Conservation (phyloP, 2,329 filamentous ascomycete species). For the Xylaria sp. region DNA sequence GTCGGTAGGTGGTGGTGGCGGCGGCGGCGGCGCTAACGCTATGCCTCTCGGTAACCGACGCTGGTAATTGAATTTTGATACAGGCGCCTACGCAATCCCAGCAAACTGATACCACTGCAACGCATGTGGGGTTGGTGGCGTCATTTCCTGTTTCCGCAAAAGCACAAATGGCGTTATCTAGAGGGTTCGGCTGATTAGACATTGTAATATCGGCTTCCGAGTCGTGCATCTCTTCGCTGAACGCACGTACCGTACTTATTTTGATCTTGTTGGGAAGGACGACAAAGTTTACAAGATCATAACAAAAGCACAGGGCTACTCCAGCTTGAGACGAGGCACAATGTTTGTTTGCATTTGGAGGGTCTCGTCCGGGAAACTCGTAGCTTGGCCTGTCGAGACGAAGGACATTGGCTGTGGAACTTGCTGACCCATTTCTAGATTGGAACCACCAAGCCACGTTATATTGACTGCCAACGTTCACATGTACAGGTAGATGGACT, state of each 20-base stretch:
- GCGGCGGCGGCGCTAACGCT: slow-evolving; percentile 51
- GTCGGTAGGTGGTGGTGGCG: slow-evolving; percentile 46
- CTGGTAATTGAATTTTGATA: slow-evolving; percentile 36
- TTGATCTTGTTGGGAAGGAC: slow-evolving; percentile 26
- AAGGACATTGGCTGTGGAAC: slow-evolving; percentile 31
- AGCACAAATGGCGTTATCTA: slow-evolving; percentile 45
- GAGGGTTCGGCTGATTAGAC: slow-evolving; percentile 43
- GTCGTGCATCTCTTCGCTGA: slow-evolving; percentile 34
- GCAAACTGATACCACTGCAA: slow-evolving; percentile 20
- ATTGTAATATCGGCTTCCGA: slow-evolving; percentile 36
- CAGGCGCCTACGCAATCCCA: slow-evolving; percentile 10
- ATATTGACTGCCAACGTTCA: slow-evolving; percentile 27
- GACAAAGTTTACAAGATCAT: slow-evolving; percentile 8
- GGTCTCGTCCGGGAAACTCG: slow-evolving; percentile 20
- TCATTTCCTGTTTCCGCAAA: slow-evolving; percentile 35
- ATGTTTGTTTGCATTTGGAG: slow-evolving; percentile 9
- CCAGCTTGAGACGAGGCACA: slow-evolving; percentile 16
- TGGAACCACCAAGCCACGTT: slow-evolving; percentile 32
- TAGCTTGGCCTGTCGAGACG: slow-evolving; percentile 18
- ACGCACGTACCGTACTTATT: slow-evolving; percentile 25
- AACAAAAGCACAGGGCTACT: slow-evolving; percentile 5
- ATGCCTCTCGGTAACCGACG: slow-evolving; percentile 44
- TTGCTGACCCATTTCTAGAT: slow-evolving; percentile 40
- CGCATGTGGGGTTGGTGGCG: slow-evolving; percentile 23
- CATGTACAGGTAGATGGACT: slow-evolving; percentile 35